Conservation (phyloP, 179 eudicot species). For the Silene vulgaris region DNA sequence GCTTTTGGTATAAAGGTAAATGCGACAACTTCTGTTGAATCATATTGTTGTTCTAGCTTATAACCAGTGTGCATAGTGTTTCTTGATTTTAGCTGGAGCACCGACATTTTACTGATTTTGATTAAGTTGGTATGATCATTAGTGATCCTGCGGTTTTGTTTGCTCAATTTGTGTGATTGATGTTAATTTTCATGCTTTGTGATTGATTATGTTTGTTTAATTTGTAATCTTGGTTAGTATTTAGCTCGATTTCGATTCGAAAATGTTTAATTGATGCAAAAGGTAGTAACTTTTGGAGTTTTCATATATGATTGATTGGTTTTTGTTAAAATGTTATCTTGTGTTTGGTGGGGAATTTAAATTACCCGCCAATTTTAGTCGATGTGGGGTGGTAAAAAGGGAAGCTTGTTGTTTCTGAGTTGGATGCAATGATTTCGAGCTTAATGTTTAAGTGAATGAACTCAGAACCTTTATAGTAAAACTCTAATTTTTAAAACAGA, state of each 20-base stretch:
- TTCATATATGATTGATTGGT: neutral
- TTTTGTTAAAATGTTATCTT: neutral
- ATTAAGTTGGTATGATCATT: neutral
- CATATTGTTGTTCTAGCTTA: slow-evolving; percentile 6
- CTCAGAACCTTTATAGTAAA: too few relatives aligned
- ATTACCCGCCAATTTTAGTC: slow-evolving; percentile 8
- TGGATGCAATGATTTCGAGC: neutral
- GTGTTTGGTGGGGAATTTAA: slow-evolving; percentile 4
- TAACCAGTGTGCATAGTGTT: slow-evolving; percentile 8
- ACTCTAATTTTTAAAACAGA: too few relatives aligned
- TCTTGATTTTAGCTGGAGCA: neutral
- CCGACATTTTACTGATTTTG: slow-evolving; percentile 13
- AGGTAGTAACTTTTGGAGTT: neutral
- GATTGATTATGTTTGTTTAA: neutral
- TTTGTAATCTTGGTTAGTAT: neutral
- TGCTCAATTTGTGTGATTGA: neutral
- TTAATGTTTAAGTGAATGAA: too few relatives aligned
- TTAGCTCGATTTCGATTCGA: neutral
- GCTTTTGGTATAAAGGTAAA: slow-evolving; percentile 9
- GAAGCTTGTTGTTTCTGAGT: neutral
- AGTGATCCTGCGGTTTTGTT: neutral
- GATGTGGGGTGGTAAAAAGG: neutral
- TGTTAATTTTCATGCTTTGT: neutral
- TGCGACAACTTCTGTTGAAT: slow-evolving; percentile 12
- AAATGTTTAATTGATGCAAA: neutral